Evolutionary conservation across 2,329 filamentous ascomycete genomes (phyloP).

Genomic region (Aspergillus brasiliensis): DNA sequence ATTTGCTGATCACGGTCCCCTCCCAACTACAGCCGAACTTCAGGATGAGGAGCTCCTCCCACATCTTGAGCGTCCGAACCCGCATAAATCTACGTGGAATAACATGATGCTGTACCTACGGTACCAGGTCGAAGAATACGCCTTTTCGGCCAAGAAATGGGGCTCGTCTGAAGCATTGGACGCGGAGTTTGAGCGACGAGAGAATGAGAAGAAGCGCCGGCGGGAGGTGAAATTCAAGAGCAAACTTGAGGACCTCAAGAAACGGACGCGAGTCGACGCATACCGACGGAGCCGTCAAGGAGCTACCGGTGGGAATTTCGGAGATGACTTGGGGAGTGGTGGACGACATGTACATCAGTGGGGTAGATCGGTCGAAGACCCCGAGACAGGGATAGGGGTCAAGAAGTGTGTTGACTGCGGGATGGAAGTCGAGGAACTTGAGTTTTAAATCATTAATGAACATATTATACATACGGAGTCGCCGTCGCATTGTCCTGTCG

Average conservation of each 20-base stretch:
- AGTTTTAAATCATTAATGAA: conserved; percentile 48
- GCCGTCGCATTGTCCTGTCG: too few species aligned
- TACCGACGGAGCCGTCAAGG: conserved; percentile 71
- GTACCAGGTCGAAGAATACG: conserved; percentile 92
- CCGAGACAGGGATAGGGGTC: conserved; percentile 60
- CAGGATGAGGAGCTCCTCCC: conserved; percentile 83
- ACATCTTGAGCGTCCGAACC: conserved; percentile 86
- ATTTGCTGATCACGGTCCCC: conserved; percentile 2
- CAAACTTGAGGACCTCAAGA: conserved; percentile 87
- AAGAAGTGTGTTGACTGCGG: conserved; percentile 72
- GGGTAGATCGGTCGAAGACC: conserved; percentile 60
- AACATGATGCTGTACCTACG: conserved; percentile 98
- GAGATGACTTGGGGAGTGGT: conserved; percentile 69
- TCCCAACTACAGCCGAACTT: conserved; percentile 69
- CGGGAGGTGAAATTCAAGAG: conserved; percentile 91
- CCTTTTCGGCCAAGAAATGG: conserved; percentile 82
- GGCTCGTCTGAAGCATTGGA: conserved; percentile 83
- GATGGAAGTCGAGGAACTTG: conserved; percentile 68
- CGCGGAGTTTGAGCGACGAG: conserved; percentile 79
- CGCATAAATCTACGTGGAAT: conserved; percentile 94
- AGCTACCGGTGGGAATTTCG: conserved; percentile 61
- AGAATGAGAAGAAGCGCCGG: conserved; percentile 75
- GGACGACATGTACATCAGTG: conserved; percentile 89
- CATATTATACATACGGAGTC: too few species aligned
- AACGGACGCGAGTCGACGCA: conserved; percentile 87